Conservation (phyloP, 2,329 filamentous ascomycete genomes). For the Fusarium sp. region DNA sequence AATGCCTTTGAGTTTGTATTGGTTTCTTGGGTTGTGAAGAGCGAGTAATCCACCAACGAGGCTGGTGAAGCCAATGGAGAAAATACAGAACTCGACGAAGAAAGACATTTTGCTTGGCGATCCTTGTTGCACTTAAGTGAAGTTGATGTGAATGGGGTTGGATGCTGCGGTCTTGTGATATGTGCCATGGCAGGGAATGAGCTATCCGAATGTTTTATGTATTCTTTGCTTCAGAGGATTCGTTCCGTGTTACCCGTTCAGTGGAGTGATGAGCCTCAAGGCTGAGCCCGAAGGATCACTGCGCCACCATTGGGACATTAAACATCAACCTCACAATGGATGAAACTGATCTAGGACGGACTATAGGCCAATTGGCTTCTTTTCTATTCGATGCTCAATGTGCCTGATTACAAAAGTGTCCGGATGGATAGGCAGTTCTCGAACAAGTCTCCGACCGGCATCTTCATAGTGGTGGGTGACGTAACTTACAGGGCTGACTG, state of each 20-base stretch:
- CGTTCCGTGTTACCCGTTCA: background rate
- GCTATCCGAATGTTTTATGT: background rate
- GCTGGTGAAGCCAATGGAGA: background rate
- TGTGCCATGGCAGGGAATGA: rapidly evolving
- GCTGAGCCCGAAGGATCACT: background rate
- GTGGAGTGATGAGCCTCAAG: background rate
- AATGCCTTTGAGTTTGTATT: background rate
- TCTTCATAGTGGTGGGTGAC: background rate
- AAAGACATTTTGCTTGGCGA: background rate
- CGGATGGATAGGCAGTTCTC: rapidly evolving
- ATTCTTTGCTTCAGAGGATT: background rate
- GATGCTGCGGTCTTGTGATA: rapidly evolving
- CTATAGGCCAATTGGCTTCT: rapidly evolving
- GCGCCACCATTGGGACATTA: background rate
- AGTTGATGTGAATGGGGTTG: rapidly evolving
- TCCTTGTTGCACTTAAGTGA: too few relatives aligned
- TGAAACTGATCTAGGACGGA: rapidly evolving
- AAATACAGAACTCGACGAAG: background rate
- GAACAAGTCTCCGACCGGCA: too few relatives aligned
- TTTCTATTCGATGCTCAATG: rapidly evolving
- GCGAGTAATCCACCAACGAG: background rate
- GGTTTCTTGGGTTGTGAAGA: background rate
- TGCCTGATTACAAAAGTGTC: rapidly evolving
- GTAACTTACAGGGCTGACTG: background rate
- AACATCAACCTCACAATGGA: rapidly evolving